Base-by-base conservation (phyloP, 306 rosid genomes). In the Acacia crassicarpa region DNA sequence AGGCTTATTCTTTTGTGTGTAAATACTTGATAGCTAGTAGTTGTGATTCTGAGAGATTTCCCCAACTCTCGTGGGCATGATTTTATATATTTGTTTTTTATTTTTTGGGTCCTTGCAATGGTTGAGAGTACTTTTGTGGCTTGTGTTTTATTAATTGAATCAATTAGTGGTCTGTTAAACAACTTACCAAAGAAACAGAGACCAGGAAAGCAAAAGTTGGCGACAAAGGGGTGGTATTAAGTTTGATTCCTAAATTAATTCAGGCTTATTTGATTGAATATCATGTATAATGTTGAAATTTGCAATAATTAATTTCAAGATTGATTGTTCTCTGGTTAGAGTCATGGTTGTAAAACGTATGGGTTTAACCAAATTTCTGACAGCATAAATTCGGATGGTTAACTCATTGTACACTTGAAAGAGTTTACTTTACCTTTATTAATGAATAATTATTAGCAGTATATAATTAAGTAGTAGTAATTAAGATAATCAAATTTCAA, bases 1-100 rank as follows among this genome's bases (percentile, higher is more conserved):
- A 84, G 91, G 81, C 83, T 85, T 68, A 88, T 90, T 91, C 92
- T 83, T 87, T 89, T 89, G 87, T 84, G 89, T 88, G 88, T 81
- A 54, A 20, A 54, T 54, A 54, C 62, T 20, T 56, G 5, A 85
- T 84, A 83, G 71, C 83, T 74, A 87, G 77, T 74, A 87, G 77
- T 75, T 78, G 46, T 75, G 80, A 84, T 58, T 76, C 4, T 72
- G 85, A 65, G 65, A 10, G 46, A 51, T 38, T 54, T 72, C 68
- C 71, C 82, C 41, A 74, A 20, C 77, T 58, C 23, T 0, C 2
- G 3, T 58, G 65, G 32, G 22, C 6, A 9, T 58, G 5, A 9
- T 20, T 6, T 54, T 6, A 8, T 20, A 0, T 56, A 0, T 49
- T n/a, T 9, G 8, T 7, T 9, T 27, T 27, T 27, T 27, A 0